Percentiles rank a stretch among this genome's conserved stretches.
Conservation (phyloP, 345 rosid genomes). For the Nephelium lappaceum region DNA sequence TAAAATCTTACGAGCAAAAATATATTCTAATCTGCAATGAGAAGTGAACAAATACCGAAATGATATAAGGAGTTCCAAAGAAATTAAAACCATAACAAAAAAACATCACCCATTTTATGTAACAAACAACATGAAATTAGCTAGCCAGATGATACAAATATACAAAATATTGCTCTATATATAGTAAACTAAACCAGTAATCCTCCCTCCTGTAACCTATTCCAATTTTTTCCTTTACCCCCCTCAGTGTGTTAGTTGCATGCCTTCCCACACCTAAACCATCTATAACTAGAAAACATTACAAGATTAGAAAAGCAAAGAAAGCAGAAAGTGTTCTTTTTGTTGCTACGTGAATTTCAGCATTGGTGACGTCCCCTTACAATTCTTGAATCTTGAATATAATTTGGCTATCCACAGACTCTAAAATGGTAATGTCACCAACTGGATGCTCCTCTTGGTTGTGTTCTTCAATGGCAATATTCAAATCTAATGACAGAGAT, state of each 20-base stretch:
- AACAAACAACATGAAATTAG: no score
- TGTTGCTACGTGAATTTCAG: no score
- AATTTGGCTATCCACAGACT: constrained; percentile 47
- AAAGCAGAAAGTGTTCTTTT: constrained; percentile 2
- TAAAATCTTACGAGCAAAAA: no score
- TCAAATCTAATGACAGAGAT: constrained; percentile 50
- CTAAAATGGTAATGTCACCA: constrained; percentile 34
- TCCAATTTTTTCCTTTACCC: neutral
- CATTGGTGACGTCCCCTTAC: constrained; percentile 7
- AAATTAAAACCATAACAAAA: neutral
- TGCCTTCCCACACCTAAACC: constrained; percentile 26
- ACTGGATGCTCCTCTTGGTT: constrained; percentile 18
- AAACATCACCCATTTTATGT: constrained; percentile 12
- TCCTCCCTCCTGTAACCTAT: constrained; percentile 16
- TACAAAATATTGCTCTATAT: constrained; percentile 8
- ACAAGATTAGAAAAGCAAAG: constrained; percentile 12
- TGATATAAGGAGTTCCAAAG: neutral
- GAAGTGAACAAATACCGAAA: neutral
- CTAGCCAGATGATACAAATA: no score
- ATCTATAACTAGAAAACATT: constrained; percentile 12
- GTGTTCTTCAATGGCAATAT: constrained; percentile 50
- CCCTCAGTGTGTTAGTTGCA: constrained; percentile 31
- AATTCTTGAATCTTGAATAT: constrained; percentile 46
- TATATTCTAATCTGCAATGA: neutral
- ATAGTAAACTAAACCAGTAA: constrained; percentile 11